Base-by-base conservation (phyloP, 2,329 filamentous ascomycete genomes). In the Alternaria solani region DNA sequence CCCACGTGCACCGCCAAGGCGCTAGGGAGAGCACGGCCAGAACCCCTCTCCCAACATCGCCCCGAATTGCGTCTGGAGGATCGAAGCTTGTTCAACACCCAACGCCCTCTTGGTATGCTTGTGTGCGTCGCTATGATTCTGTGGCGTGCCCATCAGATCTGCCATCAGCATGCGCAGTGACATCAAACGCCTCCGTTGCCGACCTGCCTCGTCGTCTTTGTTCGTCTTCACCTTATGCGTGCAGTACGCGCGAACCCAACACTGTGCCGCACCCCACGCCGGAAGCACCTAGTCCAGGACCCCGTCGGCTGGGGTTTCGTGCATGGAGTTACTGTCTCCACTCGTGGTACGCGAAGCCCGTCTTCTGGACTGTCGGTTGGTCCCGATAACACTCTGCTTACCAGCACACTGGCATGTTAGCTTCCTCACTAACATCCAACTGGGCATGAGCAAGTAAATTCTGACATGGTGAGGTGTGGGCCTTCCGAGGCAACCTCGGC, bases 11-110 rank as follows among this genome's bases (percentile, higher is more conserved):
- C 2, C 46, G 54, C 54, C 47, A 57, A 25, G 51, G 14, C 41
- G 51, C 51, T 20, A 53, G 44, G 26, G 23, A n/a, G 36, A 25
- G 38, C 49, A 41, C 47, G 46, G 34, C 46, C 54, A 25, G 54
- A 32, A 36, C 46, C n/a, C 20, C 32, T 38, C 52, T 38, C 28
- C 20, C 41, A 52, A 41, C 55, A 25, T 44, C 39, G 47, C 55
- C 28, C 39, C 28, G 34, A 28, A n/a, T 26, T 12, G 38, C 30
- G 16, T n/a, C 30, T 34, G 41, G 36, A 43, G 38, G 30, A 53
- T 53, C 41, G 48, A 52, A 57, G 55, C 55, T 57, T 57, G 48
- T 30, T 53, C 48, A 41, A 41, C 41, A 6, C 48, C 34, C 55
- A 18, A 39, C 39, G 14, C 26, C 7, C 32, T 51, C 51, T 57